phyloP scores from a whole-genome alignment of 2,329 filamentous ascomycete genomes.

The Penicillium hordei region DNA sequence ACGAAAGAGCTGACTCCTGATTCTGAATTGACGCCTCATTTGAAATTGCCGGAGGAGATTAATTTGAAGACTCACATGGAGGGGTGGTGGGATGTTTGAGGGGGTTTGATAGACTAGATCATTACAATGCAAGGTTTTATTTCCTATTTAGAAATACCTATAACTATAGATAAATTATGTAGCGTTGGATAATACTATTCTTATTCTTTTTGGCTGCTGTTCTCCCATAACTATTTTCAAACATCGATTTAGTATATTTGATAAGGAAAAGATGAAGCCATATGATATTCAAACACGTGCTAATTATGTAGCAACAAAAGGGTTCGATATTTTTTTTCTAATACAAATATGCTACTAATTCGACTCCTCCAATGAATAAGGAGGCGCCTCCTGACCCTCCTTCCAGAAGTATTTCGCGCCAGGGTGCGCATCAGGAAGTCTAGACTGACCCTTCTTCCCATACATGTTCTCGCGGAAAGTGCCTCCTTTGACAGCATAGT shows the following conservation, averaged over 20 bases:
- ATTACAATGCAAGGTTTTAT: background rate
- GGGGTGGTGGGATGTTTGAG: slow-evolving; percentile 60
- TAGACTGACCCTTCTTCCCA: slow-evolving; percentile 30
- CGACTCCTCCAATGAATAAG: slow-evolving; percentile 26
- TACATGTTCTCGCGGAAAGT: slow-evolving; percentile 44
- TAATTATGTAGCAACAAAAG: background rate
- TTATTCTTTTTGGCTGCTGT: background rate
- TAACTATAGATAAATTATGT: background rate
- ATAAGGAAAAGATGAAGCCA: background rate
- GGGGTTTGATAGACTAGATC: background rate
- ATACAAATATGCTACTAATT: background rate
- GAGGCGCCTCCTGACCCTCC: slow-evolving; percentile 34
- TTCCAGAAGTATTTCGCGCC: slow-evolving; percentile 40
- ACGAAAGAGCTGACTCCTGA: slow-evolving; percentile 55
- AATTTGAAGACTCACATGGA: slow-evolving; percentile 66
- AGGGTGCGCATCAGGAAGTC: slow-evolving; percentile 37
- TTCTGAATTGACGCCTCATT: slow-evolving; percentile 64
- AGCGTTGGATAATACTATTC: background rate
- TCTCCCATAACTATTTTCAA: background rate
- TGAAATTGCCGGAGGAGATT: slow-evolving; percentile 56
- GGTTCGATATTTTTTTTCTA: background rate
- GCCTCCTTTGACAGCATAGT: slow-evolving; percentile 38
- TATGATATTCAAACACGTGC: background rate
- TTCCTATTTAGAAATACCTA: background rate
- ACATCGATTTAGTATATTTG: background rate